Conservation (phyloP, 352 stramenopile genomes). For the Pythium myriotylum region DNA sequence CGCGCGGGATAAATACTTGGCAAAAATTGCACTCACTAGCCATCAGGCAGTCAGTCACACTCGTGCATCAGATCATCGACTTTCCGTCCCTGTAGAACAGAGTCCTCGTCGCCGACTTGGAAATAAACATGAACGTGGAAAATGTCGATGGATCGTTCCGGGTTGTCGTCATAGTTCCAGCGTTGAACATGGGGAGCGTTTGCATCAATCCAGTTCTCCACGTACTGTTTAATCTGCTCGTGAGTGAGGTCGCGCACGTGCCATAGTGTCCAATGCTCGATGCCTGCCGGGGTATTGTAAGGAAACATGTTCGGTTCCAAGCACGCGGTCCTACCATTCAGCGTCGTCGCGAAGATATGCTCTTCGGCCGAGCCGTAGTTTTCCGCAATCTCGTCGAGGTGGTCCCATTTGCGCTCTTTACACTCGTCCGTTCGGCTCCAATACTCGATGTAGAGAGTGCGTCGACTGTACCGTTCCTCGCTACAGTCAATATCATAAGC, state of each 20-base stretch:
- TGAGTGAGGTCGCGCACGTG: constrained; percentile 76
- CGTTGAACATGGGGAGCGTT: constrained; percentile 73
- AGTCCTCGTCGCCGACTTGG: constrained; percentile 56
- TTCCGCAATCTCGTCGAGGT: constrained; percentile 81
- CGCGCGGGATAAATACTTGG: constrained; percentile 18
- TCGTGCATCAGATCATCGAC: constrained; percentile 77
- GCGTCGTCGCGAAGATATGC: constrained; percentile 80
- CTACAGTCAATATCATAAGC: constrained; percentile 69
- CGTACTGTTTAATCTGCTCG: constrained; percentile 86
- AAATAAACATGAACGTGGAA: constrained; percentile 92
- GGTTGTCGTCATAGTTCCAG: constrained; percentile 91
- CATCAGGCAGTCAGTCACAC: constrained; percentile 41
- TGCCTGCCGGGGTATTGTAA: constrained; percentile 86
- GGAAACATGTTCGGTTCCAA: constrained; percentile 91
- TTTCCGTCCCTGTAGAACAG: constrained; percentile 61
- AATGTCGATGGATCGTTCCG: constrained; percentile 88
- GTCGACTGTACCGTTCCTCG: constrained; percentile 43
- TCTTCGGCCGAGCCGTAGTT: constrained; percentile 77
- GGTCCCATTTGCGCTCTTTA: constrained; percentile 89
- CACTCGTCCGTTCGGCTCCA: constrained; percentile 88
- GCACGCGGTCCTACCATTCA: constrained; percentile 80
- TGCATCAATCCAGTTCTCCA: constrained; percentile 87
- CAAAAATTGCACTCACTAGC: neutral
- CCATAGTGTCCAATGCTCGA: constrained; percentile 90
- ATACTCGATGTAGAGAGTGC: constrained; percentile 88